These are phyloP conservation scores for Penicillium verrucosum DNA, from an alignment of 2,329 filamentous ascomycete species.

Conservation along the genomic window DNA sequence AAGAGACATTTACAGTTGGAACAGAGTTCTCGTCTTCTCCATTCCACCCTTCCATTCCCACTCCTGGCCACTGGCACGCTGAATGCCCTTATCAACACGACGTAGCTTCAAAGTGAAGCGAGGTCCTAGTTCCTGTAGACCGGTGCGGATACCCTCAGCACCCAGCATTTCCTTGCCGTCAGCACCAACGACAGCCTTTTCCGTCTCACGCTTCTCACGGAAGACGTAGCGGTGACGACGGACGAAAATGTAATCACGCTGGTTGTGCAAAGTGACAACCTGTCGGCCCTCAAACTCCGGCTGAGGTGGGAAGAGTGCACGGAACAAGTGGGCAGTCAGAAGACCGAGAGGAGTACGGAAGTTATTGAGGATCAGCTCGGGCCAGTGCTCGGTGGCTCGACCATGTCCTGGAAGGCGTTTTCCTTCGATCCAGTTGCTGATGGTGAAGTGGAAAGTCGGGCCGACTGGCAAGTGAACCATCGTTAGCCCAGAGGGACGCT, in stretches of 20 bases:
- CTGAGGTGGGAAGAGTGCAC: conserved; percentile 71
- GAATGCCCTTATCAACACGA: conserved; percentile 86
- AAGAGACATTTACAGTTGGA: conserved; percentile 65
- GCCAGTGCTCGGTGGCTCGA: conserved; percentile 84
- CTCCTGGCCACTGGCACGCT: conserved; percentile 70
- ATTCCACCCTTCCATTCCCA: conserved; percentile 97
- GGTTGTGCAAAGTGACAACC: conserved; percentile 89
- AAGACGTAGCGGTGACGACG: conserved; percentile 89
- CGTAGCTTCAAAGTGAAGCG: conserved; percentile 82
- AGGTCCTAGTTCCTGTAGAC: conserved; percentile 86
- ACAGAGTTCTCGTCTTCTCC: conserved; percentile 91
- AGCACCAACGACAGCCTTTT: conserved; percentile 77
- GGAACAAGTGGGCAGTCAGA: conserved; percentile 80
- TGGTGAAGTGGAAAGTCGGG: conserved; percentile 88
- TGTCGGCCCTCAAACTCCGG: conserved; percentile 84
- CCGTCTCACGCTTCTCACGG: conserved; percentile 77
- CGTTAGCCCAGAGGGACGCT: conserved; percentile 76
- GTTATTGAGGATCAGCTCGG: conserved; percentile 86
- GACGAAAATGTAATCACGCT: conserved; percentile 94
- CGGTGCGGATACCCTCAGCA: conserved; percentile 79
- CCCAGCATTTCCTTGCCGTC: conserved; percentile 83
- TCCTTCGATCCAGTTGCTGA: conserved; percentile 86
- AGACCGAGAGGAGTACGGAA: conserved; percentile 92
- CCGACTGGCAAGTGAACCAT: conserved; percentile 80
- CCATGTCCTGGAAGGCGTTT: conserved; percentile 85